phyloP scores from a whole-genome alignment of 2,329 filamentous ascomycete genomes.

The Aurifilum marmelostoma region DNA sequence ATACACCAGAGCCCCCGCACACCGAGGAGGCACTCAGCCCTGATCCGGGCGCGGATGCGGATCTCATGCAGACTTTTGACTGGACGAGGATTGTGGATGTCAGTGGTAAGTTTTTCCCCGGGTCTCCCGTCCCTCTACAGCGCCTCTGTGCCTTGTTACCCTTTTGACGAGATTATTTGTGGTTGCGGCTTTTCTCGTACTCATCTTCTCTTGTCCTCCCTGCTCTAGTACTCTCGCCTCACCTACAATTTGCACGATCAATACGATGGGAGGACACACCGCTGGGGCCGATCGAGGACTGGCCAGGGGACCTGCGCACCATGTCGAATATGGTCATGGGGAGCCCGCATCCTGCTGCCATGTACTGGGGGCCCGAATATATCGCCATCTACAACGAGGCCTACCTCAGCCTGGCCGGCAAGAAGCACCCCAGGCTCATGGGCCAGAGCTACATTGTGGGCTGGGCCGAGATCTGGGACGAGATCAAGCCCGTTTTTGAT shows the following conservation, averaged over 20 bases:
- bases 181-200: not conserved
- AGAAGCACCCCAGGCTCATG: constrained; percentile 76
- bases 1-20: constrained; percentile 31
- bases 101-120: constrained; percentile 8
- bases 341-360: constrained; percentile 72
- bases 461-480: constrained; percentile 76
- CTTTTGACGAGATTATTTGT: no score
- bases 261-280: constrained; percentile 74
- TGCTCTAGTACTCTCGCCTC: constrained; percentile 60
- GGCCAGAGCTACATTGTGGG: constrained; percentile 69
- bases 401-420: constrained; percentile 63
- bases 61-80: constrained; percentile 62
- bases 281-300: constrained; percentile 75
- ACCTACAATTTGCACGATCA: constrained; percentile 73
- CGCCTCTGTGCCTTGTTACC: no score
- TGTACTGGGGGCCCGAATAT: constrained; percentile 73
- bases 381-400: constrained; percentile 75
- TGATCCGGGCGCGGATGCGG: constrained; percentile 14
- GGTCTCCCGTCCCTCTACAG: no score
- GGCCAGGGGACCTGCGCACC: constrained; percentile 71
- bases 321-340: constrained; percentile 86
- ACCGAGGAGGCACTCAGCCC: constrained; percentile 7
- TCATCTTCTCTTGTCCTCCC: constrained; percentile 47
- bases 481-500: constrained; percentile 69
- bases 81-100: constrained; percentile 69